Percentiles rank a stretch among this genome's conserved stretches.
These are phyloP conservation scores for Lachancea meyersii DNA, from an alignment of 805 yeast species.

Conservation along the genomic window DNA sequence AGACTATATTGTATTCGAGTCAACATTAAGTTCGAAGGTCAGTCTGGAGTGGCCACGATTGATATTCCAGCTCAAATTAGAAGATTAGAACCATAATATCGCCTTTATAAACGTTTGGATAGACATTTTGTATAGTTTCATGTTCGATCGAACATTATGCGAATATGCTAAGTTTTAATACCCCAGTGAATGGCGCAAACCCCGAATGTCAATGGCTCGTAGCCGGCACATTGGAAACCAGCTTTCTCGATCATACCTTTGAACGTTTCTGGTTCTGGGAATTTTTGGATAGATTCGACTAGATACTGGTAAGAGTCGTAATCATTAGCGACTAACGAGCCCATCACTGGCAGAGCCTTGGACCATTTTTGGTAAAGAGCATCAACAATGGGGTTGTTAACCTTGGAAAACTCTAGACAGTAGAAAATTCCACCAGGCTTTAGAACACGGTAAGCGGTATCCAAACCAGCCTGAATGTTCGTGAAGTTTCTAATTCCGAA, in stretches of 20 bases:
- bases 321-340: constrained; percentile 91
- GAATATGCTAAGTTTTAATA: constrained; percentile 53
- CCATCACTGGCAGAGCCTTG: constrained; percentile 84
- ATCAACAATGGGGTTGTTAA: constrained; percentile 70
- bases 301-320: constrained; percentile 93
- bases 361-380: constrained; percentile 82
- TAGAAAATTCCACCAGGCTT: constrained; percentile 98
- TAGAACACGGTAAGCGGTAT: constrained; percentile 92
- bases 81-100: constrained; percentile 6
- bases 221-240: constrained; percentile 90
- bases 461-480: constrained; percentile 84
- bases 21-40: constrained; percentile 38
- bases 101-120: not conserved
- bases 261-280: constrained; percentile 89
- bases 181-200: constrained; percentile 95
- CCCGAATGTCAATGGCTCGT: constrained; percentile 90
- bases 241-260: constrained; percentile 89
- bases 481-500: constrained; percentile 98
- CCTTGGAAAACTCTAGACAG: constrained; percentile 91
- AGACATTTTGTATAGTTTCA: not conserved
- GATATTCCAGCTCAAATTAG: constrained; percentile 33
- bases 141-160: constrained; percentile 5
- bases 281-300: constrained; percentile 87
- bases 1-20: constrained; percentile 51
- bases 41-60: constrained; percentile 27